A percentile compares a stretch with the other conserved stretches of the same genome.
Evolutionary conservation across 225 moss, liverwort and hornwort genomes (phyloP).

Genomic region (Sphagnum contortum): DNA sequence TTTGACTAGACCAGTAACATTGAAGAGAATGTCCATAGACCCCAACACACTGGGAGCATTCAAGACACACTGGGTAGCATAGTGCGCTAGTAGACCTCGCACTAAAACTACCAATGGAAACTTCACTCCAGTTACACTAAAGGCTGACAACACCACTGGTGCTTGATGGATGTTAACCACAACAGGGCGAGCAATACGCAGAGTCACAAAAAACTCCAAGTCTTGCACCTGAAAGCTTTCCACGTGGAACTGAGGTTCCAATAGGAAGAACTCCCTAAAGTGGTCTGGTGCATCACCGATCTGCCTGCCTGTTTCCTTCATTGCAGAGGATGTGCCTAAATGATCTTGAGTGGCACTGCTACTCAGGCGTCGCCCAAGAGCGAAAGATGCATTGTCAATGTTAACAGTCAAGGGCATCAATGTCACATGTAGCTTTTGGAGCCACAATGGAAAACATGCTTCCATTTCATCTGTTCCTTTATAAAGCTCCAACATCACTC

Average conservation of each 20-base stretch:
- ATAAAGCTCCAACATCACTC: constrained; percentile 4
- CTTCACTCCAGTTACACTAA: constrained; percentile 2
- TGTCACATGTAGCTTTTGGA: constrained; percentile 6
- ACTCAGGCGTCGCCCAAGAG: constrained; percentile 8
- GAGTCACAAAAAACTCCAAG: constrained; percentile 4
- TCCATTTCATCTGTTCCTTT: background rate
- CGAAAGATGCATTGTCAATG: constrained; percentile 11
- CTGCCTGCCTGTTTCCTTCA: background rate
- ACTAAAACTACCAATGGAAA: constrained; percentile 10
- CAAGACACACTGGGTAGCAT: constrained; percentile 8
- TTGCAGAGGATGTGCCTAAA: background rate
- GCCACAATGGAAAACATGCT: constrained; percentile 1
- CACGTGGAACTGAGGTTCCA: constrained; percentile 10
- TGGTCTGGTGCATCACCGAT: constrained; percentile 9
- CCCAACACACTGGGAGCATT: constrained; percentile 12
- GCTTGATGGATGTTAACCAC: constrained; percentile 13
- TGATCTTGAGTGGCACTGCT: background rate
- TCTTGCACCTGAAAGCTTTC: constrained; percentile 1
- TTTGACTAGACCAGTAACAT: constrained; percentile 11
- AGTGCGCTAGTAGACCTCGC: constrained; percentile 13
- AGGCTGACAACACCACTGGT: constrained; percentile 8
- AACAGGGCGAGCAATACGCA: constrained; percentile 10
- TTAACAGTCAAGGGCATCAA: constrained; percentile 9
- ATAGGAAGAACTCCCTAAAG: constrained; percentile 2
- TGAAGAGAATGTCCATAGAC: constrained; percentile 12